phyloP scores from a whole-genome alignment of 2,329 filamentous ascomycete genomes.

The Shiraia sp. region DNA sequence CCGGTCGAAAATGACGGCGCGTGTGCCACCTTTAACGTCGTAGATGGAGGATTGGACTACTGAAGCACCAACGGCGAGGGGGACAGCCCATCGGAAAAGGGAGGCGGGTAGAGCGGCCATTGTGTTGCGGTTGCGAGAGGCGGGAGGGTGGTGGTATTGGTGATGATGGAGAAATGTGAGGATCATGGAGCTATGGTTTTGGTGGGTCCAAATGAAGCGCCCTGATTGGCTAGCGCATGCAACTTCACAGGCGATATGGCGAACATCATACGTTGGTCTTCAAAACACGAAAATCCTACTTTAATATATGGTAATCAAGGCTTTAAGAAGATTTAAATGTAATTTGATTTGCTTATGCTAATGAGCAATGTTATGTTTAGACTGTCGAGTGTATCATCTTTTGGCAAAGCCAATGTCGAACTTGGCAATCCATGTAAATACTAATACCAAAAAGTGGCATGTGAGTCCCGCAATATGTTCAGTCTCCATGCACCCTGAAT shows the following conservation, averaged over 20 bases:
- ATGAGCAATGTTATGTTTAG: too few relatives aligned
- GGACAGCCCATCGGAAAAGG: conserved; percentile 65
- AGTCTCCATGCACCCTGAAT: not conserved
- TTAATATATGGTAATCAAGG: too few relatives aligned
- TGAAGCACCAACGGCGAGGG: conserved; percentile 69
- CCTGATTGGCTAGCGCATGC: not conserved
- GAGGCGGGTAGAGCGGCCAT: conserved; percentile 41
- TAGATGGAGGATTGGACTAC: conserved; percentile 82
- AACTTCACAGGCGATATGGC: too few relatives aligned
- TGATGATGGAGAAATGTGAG: conserved; percentile 19
- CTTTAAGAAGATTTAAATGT: too few relatives aligned
- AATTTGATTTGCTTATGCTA: too few relatives aligned
- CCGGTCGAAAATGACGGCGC: conserved; percentile 98
- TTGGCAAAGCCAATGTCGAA: too few relatives aligned
- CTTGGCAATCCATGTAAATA: too few relatives aligned
- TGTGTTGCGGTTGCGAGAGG: conserved; percentile 29
- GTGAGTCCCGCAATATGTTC: too few relatives aligned
- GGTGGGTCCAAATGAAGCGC: too few relatives aligned
- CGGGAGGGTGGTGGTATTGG: conserved; percentile 5
- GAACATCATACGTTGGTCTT: too few relatives aligned
- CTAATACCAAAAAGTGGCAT: too few relatives aligned
- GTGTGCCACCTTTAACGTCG: conserved; percentile 92
- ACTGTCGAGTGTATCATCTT: conserved; percentile 1
- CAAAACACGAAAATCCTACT: too few relatives aligned
- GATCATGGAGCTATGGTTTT: conserved; percentile 14